phyloP scores from a whole-genome alignment of 495 filamentous ascomycete genomes.

The Cenococcum geophilum region DNA sequence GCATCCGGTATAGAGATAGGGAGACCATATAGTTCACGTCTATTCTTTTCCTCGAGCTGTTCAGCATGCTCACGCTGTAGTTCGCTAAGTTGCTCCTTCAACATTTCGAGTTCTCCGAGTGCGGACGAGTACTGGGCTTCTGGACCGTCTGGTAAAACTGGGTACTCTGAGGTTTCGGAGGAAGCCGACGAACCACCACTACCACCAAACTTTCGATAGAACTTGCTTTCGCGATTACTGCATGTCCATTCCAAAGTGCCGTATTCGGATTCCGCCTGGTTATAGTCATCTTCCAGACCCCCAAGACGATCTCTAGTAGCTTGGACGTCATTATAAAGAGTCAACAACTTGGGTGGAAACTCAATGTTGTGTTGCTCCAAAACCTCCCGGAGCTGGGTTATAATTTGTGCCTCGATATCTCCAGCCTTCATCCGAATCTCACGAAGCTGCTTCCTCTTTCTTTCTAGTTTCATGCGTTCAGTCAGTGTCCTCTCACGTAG shows the following conservation, averaged over 20 bases:
- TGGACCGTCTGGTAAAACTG: not conserved
- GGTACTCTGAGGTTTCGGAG: too few relatives aligned
- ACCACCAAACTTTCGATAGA: not conserved
- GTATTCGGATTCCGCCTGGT: slow-evolving; percentile 4
- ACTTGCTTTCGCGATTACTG: slow-evolving; percentile 9
- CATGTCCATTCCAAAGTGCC: slow-evolving; percentile 6
- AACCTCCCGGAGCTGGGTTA: not conserved
- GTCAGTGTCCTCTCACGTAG: not conserved
- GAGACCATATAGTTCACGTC: not conserved
- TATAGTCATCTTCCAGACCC: slow-evolving; percentile 8
- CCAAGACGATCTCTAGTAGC: slow-evolving; percentile 2
- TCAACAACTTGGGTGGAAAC: not conserved
- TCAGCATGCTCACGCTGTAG: not conserved
- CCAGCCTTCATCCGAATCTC: not conserved
- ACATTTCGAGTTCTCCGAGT: not conserved
- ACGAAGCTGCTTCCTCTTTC: not conserved
- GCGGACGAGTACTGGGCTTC: not conserved
- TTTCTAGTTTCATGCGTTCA: not conserved
- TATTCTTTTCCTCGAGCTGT: not conserved
- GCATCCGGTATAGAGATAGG: not conserved
- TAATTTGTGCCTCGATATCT: not conserved
- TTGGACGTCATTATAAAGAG: not conserved
- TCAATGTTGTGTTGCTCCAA: not conserved
- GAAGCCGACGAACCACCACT: not conserved
- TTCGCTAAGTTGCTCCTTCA: not conserved